phyloP scores from a whole-genome alignment of 75 land plant species.

The Pinus taeda region DNA sequence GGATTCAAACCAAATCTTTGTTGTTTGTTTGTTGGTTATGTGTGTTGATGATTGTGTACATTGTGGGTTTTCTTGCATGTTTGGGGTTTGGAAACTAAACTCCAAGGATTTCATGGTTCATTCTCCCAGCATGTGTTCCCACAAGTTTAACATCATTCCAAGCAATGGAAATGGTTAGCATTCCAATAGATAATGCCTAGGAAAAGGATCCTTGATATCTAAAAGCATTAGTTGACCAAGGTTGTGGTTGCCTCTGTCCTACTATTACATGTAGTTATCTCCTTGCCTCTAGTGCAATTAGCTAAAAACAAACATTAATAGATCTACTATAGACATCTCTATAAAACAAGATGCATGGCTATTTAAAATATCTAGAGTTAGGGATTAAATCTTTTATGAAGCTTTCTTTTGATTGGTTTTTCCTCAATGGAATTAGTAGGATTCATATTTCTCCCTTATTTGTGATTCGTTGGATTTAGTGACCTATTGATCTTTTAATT shows the following conservation, averaged over 20 bases:
- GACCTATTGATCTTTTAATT: neutral
- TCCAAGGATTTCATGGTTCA: no score
- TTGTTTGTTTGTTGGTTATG: no score
- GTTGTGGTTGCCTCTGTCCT: neutral
- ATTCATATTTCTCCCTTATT: neutral
- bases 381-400: neutral
- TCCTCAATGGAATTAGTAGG: neutral
- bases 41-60: no score
- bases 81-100: no score
- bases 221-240: neutral
- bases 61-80: no score
- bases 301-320: neutral
- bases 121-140: neutral
- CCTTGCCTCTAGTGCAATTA: neutral
- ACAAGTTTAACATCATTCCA: neutral
- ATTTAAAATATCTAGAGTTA: neutral
- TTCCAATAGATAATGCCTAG: neutral
- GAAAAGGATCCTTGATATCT: neutral
- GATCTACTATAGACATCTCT: neutral
- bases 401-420: neutral
- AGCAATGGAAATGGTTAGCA: neutral
- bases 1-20: no score
- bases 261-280: neutral
- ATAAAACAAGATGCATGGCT: neutral
- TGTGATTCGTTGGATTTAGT: neutral